phyloP scores from a whole-genome alignment of 2,329 filamentous ascomycete genomes.

The Cladophialophora exuberans region DNA sequence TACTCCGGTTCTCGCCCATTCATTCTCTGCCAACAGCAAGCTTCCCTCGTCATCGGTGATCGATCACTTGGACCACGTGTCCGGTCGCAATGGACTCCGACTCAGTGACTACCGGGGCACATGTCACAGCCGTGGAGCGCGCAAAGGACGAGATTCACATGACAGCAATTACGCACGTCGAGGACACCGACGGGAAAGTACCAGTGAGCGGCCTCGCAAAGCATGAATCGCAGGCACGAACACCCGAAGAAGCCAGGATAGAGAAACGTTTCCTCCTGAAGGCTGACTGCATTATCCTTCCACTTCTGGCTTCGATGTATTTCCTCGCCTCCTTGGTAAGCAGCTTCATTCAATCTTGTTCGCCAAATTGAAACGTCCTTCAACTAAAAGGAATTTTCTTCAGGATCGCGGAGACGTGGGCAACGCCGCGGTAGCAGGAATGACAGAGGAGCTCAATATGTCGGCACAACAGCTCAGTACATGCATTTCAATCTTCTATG shows the following conservation, averaged over 20 bases:
- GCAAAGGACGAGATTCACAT: neutral
- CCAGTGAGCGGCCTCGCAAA: neutral
- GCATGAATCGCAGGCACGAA: neutral
- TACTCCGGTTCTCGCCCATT: too few species aligned
- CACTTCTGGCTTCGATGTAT: constrained; percentile 13
- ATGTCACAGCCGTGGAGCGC: neutral
- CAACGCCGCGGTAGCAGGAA: constrained; percentile 9
- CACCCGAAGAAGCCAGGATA: constrained; percentile 1
- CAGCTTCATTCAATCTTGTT: neutral
- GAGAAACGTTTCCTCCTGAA: constrained; percentile 14
- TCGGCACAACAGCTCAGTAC: neutral
- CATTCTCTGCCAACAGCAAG: too few species aligned
- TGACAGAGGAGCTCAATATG: constrained; percentile 10
- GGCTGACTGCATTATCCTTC: constrained; percentile 14
- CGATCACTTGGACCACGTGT: too few species aligned
- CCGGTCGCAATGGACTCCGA: neutral
- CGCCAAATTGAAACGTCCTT: neutral
- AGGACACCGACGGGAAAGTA: neutral
- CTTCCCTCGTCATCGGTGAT: too few species aligned
- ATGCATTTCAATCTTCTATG: constrained; percentile 2
- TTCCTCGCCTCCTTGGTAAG: constrained; percentile 12
- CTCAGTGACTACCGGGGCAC: neutral
- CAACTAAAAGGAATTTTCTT: neutral
- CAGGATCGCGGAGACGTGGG: constrained; percentile 13
- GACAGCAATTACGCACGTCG: neutral